Conservation (phyloP, 345 rosid species). For the Kernera saxatilis region DNA sequence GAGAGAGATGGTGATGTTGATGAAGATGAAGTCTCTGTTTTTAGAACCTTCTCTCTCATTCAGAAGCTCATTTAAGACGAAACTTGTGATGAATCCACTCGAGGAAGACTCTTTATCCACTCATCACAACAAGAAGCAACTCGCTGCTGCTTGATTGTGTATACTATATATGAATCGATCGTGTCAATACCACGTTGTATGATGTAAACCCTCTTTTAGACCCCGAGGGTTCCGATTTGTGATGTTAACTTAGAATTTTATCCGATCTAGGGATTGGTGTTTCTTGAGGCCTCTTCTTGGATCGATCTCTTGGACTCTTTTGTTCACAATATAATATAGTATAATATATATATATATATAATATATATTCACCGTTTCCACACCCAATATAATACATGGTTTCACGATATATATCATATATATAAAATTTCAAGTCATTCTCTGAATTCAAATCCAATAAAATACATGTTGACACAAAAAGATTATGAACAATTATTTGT, state of each 20-base stretch:
- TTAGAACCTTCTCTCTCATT: conserved; percentile 15
- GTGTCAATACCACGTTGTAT: neutral
- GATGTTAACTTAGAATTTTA: neutral
- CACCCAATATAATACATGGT: too few relatives aligned
- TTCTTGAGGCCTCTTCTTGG: too few relatives aligned
- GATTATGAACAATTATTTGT: too few relatives aligned
- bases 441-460: too few relatives aligned
- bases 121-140: conserved; percentile 24
- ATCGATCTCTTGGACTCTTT: too few relatives aligned
- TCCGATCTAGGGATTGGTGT: neutral
- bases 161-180: neutral
- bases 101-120: conserved; percentile 26
- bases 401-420: too few relatives aligned
- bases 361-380: too few relatives aligned
- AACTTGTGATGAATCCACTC: conserved; percentile 8
- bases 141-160: conserved; percentile 19
- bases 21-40: conserved; percentile 31
- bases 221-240: neutral
- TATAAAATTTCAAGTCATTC: too few relatives aligned
- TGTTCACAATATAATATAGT: too few relatives aligned
- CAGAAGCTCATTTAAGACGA: conserved; percentile 11
- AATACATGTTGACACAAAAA: too few relatives aligned
- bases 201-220: neutral
- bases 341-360: too few relatives aligned
- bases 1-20: conserved; percentile 40